Conservation (phyloP, 352 stramenopile genomes). For the Phytopythium montanum region DNA sequence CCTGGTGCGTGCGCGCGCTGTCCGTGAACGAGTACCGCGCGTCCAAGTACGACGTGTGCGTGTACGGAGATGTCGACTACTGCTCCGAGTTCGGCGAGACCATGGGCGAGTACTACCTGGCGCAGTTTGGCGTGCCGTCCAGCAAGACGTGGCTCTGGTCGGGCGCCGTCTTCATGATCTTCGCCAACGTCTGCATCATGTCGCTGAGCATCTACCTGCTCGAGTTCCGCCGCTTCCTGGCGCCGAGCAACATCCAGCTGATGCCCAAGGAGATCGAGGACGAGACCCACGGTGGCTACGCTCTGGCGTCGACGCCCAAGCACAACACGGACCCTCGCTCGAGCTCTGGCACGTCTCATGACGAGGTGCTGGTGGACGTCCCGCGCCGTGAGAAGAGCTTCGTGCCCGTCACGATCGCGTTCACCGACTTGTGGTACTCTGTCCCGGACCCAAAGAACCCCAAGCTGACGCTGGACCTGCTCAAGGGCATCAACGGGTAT, state of each 20-base stretch:
- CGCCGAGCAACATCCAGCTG: conserved; percentile 14
- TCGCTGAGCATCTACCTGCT: conserved; percentile 27
- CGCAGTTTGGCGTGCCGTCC: conserved; percentile 34
- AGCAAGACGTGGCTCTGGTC: conserved; percentile 35
- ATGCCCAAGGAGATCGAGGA: conserved; percentile 10
- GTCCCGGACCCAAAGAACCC: conserved; percentile 7
- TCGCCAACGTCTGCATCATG: conserved; percentile 28
- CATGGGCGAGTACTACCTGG: conserved; percentile 35
- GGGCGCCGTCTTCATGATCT: conserved; percentile 22
- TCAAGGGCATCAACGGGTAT: conserved; percentile 26
- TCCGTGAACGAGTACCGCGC: conserved; percentile 40
- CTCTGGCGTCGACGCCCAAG: conserved; percentile 16
- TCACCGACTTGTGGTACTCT: conserved; percentile 21
- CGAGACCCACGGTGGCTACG: conserved; percentile 9
- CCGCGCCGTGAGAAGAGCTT: conserved; percentile 16
- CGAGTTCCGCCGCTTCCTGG: conserved; percentile 32
- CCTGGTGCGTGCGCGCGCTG: conserved; percentile 41
- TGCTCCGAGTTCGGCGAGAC: conserved; percentile 21
- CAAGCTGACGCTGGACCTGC: conserved; percentile 17
- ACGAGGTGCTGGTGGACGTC: conserved; percentile 12
- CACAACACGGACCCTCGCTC: conserved; percentile 6
- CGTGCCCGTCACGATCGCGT: conserved; percentile 19
- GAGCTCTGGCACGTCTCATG: conserved; percentile 7
- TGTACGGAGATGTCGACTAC: conserved; percentile 32
- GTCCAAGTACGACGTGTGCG: conserved; percentile 24